Base-by-base conservation (phyloP, 352 stramenopile genomes). In the Globisporangium middletonii region DNA sequence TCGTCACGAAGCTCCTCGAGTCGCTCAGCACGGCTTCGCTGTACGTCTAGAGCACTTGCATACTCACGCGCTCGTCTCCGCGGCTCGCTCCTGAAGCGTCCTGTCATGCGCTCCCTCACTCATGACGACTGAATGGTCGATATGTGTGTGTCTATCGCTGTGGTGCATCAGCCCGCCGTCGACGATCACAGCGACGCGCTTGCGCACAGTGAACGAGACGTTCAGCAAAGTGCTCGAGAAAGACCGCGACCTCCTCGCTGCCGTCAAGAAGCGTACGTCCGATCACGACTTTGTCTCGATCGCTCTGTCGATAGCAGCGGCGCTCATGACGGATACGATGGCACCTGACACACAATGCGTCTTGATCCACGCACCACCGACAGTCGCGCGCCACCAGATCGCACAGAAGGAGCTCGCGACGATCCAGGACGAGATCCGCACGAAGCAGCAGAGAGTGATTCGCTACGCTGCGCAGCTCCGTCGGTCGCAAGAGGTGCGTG, bases 1-100 rank as follows among this genome's bases (percentile, higher is more conserved):
- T 93, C 23, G 81, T 89, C 53, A 91, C 82, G 15, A 93, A 93
- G 64, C 68, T 93, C 33, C 75, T 93, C 41, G 83, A 93, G 66
- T 86, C 80, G 30, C 73, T 93, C 16, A 75, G 76, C 62, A 79
- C 77, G 6, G 77, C 83, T 9, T 83, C 77, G 13, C 38, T 60
- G 59, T 64, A 46, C 57, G 57, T 55, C n/a, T 23, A 13, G 16
- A 16, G 28, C 15, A 11, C 27, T 26, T 19, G 26, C 11, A 19
- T 23, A 6, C 13, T 26, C 23, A 16, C 23, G 23, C 46, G 27
- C 19, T 33, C 16, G 41, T 45, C 23, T 23, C 23, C 23, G 23
- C 23, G 23, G 23, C 23, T 23, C 23, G 23, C 23, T 26, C n/a
- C 19, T 46, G 12, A 35, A 18, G 3, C 23, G 23, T 23, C 23